Percentiles rank a stretch among this genome's conserved stretches.
These are phyloP conservation scores for Bryoerythrophyllum caledonicum DNA, from an alignment of 225 moss, liverwort and hornwort genomes.

Conservation along the genomic window DNA sequence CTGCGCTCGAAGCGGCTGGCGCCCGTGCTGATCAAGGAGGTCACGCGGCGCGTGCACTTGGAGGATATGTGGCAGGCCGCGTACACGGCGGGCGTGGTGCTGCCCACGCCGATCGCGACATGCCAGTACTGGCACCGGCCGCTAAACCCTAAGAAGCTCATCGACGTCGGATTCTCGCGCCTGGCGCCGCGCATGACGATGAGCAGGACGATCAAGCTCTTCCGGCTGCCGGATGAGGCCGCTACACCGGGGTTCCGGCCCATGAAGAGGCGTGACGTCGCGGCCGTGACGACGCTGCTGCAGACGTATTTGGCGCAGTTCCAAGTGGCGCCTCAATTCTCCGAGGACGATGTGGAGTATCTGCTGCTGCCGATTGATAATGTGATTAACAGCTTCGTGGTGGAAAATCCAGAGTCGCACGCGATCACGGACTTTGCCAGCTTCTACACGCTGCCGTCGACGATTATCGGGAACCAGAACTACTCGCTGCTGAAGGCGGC, in stretches of 20 bases:
- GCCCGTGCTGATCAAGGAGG: constrained; percentile 92
- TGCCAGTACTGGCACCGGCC: constrained; percentile 99
- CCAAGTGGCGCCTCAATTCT: constrained; percentile 73
- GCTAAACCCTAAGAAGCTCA: constrained; percentile 92
- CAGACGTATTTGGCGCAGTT: constrained; percentile 71
- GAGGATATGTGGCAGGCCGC: constrained; percentile 97
- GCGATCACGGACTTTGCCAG: constrained; percentile 94
- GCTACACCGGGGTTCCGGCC: constrained; percentile 75
- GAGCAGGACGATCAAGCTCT: constrained; percentile 94
- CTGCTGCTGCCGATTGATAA: constrained; percentile 77
- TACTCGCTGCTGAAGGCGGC: constrained; percentile 87
- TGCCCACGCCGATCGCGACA: constrained; percentile 92
- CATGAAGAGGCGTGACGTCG: constrained; percentile 85
- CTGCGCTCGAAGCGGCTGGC: constrained; percentile 91
- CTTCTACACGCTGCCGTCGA: constrained; percentile 92
- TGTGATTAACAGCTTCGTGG: constrained; percentile 90
- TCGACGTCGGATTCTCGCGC: constrained; percentile 93
- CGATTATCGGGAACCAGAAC: constrained; percentile 94
- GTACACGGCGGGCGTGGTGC: constrained; percentile 92
- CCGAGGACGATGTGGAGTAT: constrained; percentile 83
- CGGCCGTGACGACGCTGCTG: constrained; percentile 69
- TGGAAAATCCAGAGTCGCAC: constrained; percentile 74
- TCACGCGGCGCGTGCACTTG: constrained; percentile 88
- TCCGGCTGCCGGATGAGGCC: constrained; percentile 76
- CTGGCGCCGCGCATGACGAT: constrained; percentile 94